A percentile compares a stretch with the other conserved stretches of the same genome.
Evolutionary conservation across 345 rosid genomes (phyloP).

Genomic region (Eucalyptus viminalis): DNA sequence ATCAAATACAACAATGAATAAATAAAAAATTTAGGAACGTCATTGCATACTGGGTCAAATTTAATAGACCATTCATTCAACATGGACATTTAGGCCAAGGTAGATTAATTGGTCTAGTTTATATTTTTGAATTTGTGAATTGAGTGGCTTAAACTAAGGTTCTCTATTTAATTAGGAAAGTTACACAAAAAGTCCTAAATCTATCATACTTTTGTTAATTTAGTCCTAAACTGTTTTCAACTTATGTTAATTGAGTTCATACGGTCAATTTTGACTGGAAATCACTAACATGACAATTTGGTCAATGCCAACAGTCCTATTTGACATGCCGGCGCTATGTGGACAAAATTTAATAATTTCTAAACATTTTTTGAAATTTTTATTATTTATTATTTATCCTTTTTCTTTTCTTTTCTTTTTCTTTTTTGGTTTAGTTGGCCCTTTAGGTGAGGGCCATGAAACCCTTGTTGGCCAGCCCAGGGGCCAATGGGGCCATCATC

Average conservation of each 20-base stretch:
- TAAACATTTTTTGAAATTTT: too few species aligned
- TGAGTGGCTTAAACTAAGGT: neutral
- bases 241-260: too few species aligned
- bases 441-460: neutral
- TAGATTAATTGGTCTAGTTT: neutral
- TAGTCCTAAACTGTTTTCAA: rapidly evolving
- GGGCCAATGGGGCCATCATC: too few species aligned
- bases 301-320: neutral
- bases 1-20: neutral
- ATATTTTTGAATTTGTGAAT: neutral
- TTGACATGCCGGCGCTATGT: rapidly evolving
- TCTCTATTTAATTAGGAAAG: neutral
- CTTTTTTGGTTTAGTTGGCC: neutral
- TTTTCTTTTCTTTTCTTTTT: rapidly evolving
- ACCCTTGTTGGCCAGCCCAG: neutral
- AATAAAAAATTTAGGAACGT: rapidly evolving
- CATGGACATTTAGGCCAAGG: neutral
- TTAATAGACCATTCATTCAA: neutral
- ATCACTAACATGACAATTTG: rapidly evolving
- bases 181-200: neutral
- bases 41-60: neutral
- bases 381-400: too few species aligned
- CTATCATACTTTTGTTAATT: too few species aligned
- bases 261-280: rapidly evolving
- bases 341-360: neutral